These are phyloP conservation scores for Colletotrichum truncatum DNA, from an alignment of 2,329 filamentous ascomycete genomes.

Conservation along the genomic window DNA sequence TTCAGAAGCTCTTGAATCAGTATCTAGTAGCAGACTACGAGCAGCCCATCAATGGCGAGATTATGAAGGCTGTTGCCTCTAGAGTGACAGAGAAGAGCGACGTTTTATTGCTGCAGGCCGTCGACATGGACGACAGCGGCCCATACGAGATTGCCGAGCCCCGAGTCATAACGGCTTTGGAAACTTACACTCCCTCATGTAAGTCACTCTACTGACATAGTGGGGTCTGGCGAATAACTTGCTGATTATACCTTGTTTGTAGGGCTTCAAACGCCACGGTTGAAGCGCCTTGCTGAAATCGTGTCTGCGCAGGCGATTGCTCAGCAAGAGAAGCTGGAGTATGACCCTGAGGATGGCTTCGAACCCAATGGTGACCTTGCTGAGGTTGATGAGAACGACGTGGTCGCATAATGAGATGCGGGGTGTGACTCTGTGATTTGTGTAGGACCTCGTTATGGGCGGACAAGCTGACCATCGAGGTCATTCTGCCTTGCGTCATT, in stretches of 20 bases:
- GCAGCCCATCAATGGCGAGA: slow-evolving; percentile 98
- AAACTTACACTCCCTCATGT: slow-evolving; percentile 99
- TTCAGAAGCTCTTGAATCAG: slow-evolving; percentile 98
- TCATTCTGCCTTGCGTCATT: not conserved
- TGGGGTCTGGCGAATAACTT: slow-evolving; percentile 11
- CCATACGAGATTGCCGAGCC: slow-evolving; percentile 99
- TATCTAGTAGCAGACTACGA: slow-evolving; percentile 99
- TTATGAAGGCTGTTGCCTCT: slow-evolving; percentile 99
- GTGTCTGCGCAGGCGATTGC: slow-evolving; percentile 96
- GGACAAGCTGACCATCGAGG: not conserved
- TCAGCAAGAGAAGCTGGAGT: slow-evolving; percentile 88
- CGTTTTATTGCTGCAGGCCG: slow-evolving; percentile 89
- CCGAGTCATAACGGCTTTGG: slow-evolving; percentile 91
- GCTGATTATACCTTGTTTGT: slow-evolving; percentile 38
- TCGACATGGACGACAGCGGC: slow-evolving; percentile 99
- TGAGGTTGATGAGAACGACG: slow-evolving; percentile 59
- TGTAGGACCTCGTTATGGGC: not conserved
- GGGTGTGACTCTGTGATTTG: not conserved
- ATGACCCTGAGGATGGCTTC: slow-evolving; percentile 51
- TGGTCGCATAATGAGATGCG: slow-evolving; percentile 5
- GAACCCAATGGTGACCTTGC: slow-evolving; percentile 60
- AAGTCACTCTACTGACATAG: slow-evolving; percentile 49
- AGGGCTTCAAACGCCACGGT: slow-evolving; percentile 95
- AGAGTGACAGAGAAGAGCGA: slow-evolving; percentile 98
- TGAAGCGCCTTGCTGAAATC: slow-evolving; percentile 98